Percentiles rank a stretch among this genome's conserved stretches.
Evolutionary conservation across 176 grass and related monocot species (phyloP).

Genomic region (Carex littledalei): DNA sequence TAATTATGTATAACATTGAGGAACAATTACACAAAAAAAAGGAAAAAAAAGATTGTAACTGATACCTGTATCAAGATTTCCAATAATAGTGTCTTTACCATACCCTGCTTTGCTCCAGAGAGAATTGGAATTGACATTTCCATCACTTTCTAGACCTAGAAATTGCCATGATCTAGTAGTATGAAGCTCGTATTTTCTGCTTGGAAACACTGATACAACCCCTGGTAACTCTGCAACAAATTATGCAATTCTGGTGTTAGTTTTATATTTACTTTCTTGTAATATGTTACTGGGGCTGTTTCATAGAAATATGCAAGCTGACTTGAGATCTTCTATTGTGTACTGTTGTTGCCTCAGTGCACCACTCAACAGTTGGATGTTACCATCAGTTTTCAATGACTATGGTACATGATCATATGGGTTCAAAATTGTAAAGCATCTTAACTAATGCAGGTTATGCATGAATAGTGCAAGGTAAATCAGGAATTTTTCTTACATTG

Average conservation of each 20-base stretch:
- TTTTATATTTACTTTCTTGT: too few species aligned
- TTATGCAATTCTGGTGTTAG: background rate
- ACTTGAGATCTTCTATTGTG: background rate
- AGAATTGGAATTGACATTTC: conserved; percentile 34
- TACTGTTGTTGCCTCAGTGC: background rate
- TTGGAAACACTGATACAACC: conserved; percentile 79
- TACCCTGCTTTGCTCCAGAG: conserved; percentile 53
- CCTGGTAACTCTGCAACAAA: conserved; percentile 31
- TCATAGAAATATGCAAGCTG: background rate
- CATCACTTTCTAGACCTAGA: conserved; percentile 51
- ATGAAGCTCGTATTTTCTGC: conserved; percentile 45
- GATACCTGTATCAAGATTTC: conserved; percentile 64
- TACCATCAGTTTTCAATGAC: background rate
- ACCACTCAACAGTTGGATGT: background rate
- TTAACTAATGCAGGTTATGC: too few species aligned
- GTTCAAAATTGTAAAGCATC: background rate
- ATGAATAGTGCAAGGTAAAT: background rate
- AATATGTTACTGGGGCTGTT: too few species aligned
- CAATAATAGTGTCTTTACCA: conserved; percentile 71
- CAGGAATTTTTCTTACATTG: background rate
- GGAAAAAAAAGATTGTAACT: background rate
- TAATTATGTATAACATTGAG: too few species aligned
- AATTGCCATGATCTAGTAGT: conserved; percentile 90
- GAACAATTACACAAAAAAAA: too few species aligned
- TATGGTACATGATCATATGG: background rate